These are phyloP conservation scores for Fusarium sp. DNA, from an alignment of 2,329 filamentous ascomycete genomes.

Conservation along the genomic window DNA sequence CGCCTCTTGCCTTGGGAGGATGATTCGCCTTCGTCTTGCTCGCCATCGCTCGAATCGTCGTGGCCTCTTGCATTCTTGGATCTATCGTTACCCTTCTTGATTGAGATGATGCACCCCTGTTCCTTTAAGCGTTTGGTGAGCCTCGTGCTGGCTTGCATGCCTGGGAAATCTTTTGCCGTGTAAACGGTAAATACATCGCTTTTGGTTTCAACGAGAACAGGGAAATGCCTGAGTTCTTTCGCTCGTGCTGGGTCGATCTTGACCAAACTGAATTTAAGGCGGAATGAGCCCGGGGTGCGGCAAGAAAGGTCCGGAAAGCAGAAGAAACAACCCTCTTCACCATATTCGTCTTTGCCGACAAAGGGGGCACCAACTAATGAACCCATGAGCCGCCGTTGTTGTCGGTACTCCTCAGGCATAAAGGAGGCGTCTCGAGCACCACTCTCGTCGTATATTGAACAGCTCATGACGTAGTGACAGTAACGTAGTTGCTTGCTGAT, in stretches of 20 bases:
- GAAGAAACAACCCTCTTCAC: constrained; percentile 85
- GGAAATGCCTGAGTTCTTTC: constrained; percentile 62
- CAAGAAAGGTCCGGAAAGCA: constrained; percentile 88
- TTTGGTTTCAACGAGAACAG: constrained; percentile 67
- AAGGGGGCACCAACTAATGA: constrained; percentile 84
- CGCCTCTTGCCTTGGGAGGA: constrained; percentile 43
- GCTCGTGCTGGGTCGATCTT: constrained; percentile 75
- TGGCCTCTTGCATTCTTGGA: constrained; percentile 55
- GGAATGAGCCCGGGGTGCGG: constrained; percentile 82
- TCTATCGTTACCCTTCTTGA: constrained; percentile 88
- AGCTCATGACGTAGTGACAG: constrained; percentile 81
- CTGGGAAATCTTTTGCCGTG: constrained; percentile 88
- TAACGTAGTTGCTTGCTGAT: constrained; percentile 67
- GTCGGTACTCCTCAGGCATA: constrained; percentile 80
- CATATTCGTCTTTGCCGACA: constrained; percentile 81
- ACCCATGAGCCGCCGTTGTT: constrained; percentile 85
- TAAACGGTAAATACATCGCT: constrained; percentile 85
- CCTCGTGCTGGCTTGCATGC: constrained; percentile 84
- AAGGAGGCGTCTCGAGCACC: constrained; percentile 78
- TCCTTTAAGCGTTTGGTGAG: constrained; percentile 82
- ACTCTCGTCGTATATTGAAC: constrained; percentile 80
- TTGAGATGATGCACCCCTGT: constrained; percentile 87
- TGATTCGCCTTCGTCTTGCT: constrained; percentile 53
- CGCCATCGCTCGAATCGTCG: constrained; percentile 64
- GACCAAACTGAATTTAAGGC: constrained; percentile 81